phyloP scores from a whole-genome alignment of 2,329 filamentous ascomycete species.

The Stromatinia cepivora region DNA sequence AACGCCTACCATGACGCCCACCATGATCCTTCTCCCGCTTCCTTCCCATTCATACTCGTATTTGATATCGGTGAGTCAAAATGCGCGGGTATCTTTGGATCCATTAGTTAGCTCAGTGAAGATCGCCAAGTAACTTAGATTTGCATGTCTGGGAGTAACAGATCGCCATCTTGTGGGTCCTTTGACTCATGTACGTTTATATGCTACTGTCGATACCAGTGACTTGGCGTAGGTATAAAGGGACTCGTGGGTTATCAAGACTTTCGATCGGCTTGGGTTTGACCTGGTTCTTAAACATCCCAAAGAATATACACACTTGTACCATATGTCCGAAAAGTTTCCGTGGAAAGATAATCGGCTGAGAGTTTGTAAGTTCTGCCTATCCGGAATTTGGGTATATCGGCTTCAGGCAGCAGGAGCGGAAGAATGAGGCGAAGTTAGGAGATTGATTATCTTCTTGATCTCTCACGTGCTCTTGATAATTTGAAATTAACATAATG shows the following conservation, averaged over 20 bases:
- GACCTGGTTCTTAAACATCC: no score
- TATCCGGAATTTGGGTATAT: not conserved
- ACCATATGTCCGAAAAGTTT: not conserved
- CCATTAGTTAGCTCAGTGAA: not conserved
- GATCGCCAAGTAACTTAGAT: not conserved
- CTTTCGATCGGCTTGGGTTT: not conserved
- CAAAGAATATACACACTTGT: not conserved
- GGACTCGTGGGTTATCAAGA: not conserved
- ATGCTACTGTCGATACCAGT: not conserved
- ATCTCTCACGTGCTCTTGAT: not conserved
- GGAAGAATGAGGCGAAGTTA: not conserved
- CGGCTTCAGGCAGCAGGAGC: constrained; percentile 3
- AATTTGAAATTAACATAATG: not conserved
- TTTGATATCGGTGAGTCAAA: not conserved
- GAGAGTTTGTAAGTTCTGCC: not conserved
- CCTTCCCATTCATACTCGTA: not conserved
- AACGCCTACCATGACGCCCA: no score
- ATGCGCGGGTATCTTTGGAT: not conserved
- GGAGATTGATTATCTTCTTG: not conserved
- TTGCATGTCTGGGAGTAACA: not conserved
- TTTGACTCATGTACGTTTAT: not conserved
- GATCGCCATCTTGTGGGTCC: not conserved
- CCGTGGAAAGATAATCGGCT: not conserved
- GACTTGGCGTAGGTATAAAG: not conserved
- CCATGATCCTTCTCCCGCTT: no score